Conservation (phyloP, 768 basidiomycete species). For the Termitomyces sp. region DNA sequence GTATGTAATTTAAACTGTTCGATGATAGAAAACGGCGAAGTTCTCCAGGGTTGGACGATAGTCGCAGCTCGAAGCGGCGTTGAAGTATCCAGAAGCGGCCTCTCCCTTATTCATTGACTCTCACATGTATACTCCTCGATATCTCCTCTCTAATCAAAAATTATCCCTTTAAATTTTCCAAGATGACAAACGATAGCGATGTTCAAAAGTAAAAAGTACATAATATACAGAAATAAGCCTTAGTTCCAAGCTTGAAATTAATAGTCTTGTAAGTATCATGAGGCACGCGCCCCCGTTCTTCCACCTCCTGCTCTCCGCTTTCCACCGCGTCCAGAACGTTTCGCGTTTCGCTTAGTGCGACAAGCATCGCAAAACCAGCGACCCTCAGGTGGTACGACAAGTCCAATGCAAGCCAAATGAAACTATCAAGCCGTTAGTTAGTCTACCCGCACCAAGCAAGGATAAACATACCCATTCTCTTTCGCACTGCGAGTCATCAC, state of each 20-base stretch:
- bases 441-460: constrained; percentile 6
- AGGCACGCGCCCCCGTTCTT: constrained; percentile 8
- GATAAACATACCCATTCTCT: constrained; percentile 81
- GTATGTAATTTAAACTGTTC: not conserved
- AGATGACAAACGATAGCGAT: not conserved
- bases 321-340: constrained; percentile 49
- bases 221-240: constrained; percentile 13
- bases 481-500: constrained; percentile 78
- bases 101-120: not conserved
- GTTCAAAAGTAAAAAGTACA: constrained; percentile 3
- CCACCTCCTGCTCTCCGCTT: constrained; percentile 36
- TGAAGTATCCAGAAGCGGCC: constrained; percentile 27
- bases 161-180: not conserved
- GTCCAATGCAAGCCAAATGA: constrained; percentile 73
- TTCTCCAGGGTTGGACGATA: constrained; percentile 69
- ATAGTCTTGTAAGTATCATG: constrained; percentile 8
- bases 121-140: constrained; percentile 4
- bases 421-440: constrained; percentile 45
- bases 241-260: not conserved
- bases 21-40: constrained; percentile 62
- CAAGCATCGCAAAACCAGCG: constrained; percentile 77
- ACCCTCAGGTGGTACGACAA: constrained; percentile 63
- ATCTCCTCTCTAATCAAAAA: not conserved
- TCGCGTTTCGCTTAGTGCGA: constrained; percentile 49
- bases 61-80: constrained; percentile 67